A percentile compares a stretch with the other conserved stretches of the same genome.
phyloP scores from a whole-genome alignment of 257 asterid species.

The Solanum habrochaites region DNA sequence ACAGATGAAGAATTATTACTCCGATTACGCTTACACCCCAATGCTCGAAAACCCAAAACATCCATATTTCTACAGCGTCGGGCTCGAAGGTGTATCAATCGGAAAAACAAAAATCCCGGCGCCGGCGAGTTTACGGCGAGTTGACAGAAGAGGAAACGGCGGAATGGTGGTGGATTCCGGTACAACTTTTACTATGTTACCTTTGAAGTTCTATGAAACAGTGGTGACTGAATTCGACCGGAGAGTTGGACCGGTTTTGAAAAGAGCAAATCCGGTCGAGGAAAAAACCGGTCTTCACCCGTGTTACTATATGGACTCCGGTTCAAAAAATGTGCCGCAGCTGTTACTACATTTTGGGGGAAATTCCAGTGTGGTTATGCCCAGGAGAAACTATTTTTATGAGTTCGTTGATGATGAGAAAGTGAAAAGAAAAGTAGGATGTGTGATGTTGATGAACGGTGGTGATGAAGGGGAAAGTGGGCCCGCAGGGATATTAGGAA shows the following conservation, averaged over 20 bases:
- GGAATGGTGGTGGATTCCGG: conserved; percentile 99
- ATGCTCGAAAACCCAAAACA: conserved; percentile 72
- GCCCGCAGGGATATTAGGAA: conserved; percentile 90
- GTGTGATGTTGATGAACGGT: conserved; percentile 82
- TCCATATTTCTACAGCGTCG: conserved; percentile 60
- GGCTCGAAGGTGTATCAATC: conserved; percentile 50
- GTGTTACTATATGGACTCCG: conserved; percentile 36
- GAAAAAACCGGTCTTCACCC: conserved; percentile 68
- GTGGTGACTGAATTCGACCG: conserved; percentile 35
- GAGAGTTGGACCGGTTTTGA: conserved; percentile 24
- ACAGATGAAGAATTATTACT: not conserved
- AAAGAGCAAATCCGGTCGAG: conserved; percentile 51
- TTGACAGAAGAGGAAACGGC: conserved; percentile 61
- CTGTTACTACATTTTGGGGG: conserved; percentile 59
- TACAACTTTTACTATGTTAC: conserved; percentile 84
- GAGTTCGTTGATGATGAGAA: conserved; percentile 44
- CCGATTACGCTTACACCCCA: conserved; percentile 48
- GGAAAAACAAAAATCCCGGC: conserved; percentile 39
- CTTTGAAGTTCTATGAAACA: conserved; percentile 32
- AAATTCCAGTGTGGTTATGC: conserved; percentile 78
- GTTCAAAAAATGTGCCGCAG: conserved; percentile 24
- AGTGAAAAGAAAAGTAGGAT: conserved; percentile 44
- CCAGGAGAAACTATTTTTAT: conserved; percentile 60
- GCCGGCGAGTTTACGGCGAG: conserved; percentile 40
- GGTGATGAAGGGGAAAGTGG: conserved; percentile 76